Conservation (phyloP, 495 filamentous ascomycete species). For the Podospora didyma region DNA sequence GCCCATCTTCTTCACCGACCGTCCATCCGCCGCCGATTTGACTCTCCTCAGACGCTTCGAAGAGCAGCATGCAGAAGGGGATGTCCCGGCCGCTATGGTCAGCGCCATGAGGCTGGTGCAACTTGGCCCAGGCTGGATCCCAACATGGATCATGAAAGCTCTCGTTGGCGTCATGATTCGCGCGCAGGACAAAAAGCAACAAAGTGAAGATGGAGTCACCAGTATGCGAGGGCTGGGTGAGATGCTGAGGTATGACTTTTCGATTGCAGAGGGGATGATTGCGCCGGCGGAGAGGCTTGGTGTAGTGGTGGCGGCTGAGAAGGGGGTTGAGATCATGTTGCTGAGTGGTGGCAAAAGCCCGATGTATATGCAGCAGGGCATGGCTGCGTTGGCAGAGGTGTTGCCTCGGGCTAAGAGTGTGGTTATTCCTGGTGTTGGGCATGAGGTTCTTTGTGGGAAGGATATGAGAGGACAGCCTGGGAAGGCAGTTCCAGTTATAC, state of each 20-base stretch:
- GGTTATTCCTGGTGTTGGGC: not conserved
- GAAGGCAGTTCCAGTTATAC: not conserved
- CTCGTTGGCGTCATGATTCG: not conserved
- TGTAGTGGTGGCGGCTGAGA: not conserved
- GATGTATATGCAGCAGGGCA: not conserved
- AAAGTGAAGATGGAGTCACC: not conserved
- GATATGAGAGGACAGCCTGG: not conserved
- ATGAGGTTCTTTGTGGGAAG: not conserved
- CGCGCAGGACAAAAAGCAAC: not conserved
- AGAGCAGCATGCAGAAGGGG: not conserved
- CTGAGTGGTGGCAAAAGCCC: conserved; percentile 1
- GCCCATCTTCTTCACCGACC: not conserved
- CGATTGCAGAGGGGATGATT: conserved; percentile 1
- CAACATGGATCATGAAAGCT: not conserved
- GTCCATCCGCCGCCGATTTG: not conserved
- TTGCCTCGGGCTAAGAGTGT: not conserved
- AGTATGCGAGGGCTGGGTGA: not conserved
- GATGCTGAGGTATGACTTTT: conserved; percentile 1
- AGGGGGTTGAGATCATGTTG: not conserved
- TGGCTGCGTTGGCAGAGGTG: not conserved
- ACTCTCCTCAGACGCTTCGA: not conserved
- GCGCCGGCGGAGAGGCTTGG: not conserved
- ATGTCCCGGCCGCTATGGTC: not conserved
- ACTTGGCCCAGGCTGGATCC: not conserved
- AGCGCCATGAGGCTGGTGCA: not conserved